These are phyloP conservation scores for Thyridium curvatum DNA, from an alignment of 2,329 filamentous ascomycete genomes.

Conservation along the genomic window DNA sequence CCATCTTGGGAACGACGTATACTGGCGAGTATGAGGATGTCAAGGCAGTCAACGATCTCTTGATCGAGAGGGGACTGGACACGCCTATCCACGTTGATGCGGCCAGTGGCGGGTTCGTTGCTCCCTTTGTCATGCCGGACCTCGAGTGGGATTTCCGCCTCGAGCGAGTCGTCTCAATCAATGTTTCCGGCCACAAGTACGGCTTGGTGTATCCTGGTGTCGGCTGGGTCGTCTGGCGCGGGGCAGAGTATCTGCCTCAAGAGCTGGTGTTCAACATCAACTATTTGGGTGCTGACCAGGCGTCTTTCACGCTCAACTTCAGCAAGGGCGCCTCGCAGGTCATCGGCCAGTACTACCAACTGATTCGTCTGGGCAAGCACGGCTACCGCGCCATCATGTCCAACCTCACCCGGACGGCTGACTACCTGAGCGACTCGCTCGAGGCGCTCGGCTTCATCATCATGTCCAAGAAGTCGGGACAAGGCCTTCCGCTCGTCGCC, in stretches of 20 bases:
- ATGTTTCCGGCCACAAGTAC: slow-evolving; percentile 86
- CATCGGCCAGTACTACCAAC: slow-evolving; percentile 95
- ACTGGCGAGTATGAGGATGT: slow-evolving; percentile 95
- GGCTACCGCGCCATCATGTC: slow-evolving; percentile 92
- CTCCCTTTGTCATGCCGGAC: slow-evolving; percentile 79
- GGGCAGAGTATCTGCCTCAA: slow-evolving; percentile 74
- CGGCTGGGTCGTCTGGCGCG: slow-evolving; percentile 88
- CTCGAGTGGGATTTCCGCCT: slow-evolving; percentile 90
- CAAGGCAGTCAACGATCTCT: slow-evolving; percentile 83
- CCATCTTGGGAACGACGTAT: slow-evolving; percentile 88
- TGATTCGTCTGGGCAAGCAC: slow-evolving; percentile 88
- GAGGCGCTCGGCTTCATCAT: slow-evolving; percentile 75
- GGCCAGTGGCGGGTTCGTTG: slow-evolving; percentile 87
- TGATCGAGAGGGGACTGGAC: slow-evolving; percentile 68
- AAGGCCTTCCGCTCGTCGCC: slow-evolving; percentile 82
- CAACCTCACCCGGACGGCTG: slow-evolving; percentile 83
- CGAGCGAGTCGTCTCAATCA: slow-evolving; percentile 86
- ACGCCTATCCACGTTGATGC: slow-evolving; percentile 91
- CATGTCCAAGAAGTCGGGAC: slow-evolving; percentile 73
- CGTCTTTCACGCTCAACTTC: slow-evolving; percentile 96
- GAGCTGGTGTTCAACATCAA: slow-evolving; percentile 99
- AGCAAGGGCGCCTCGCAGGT: slow-evolving; percentile 92
- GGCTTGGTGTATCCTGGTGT: slow-evolving; percentile 79
- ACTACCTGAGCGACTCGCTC: slow-evolving; percentile 75
- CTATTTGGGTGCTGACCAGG: slow-evolving; percentile 92